Percentiles rank a stretch among this genome's conserved stretches.
Evolutionary conservation across 2,329 filamentous ascomycete genomes (phyloP).

Genomic region (Teratosphaeria epicoccoides): DNA sequence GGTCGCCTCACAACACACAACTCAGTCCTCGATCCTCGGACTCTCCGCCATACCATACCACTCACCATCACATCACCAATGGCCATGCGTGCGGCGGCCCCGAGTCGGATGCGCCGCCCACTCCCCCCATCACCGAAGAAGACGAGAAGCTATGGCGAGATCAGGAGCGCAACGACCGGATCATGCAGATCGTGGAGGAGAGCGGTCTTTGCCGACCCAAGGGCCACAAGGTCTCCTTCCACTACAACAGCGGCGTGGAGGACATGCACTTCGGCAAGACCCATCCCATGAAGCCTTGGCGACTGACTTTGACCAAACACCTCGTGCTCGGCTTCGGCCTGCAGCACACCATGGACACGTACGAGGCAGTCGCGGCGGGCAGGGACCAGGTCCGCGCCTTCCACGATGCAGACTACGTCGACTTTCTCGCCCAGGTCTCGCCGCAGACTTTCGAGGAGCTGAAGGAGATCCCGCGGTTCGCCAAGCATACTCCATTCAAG

Average conservation of each 20-base stretch:
- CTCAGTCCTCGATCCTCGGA: constrained; percentile 11
- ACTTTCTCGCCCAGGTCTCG: constrained; percentile 54
- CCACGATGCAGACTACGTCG: constrained; percentile 79
- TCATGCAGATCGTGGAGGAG: constrained; percentile 43
- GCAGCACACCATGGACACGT: constrained; percentile 94
- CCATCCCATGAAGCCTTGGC: constrained; percentile 99
- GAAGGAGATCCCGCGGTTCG: constrained; percentile 36
- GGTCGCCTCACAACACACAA: constrained; percentile 9
- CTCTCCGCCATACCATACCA: constrained; percentile 6
- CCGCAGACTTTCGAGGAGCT: constrained; percentile 39
- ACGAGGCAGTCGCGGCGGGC: constrained; percentile 70
- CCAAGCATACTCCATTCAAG: constrained; percentile 31
- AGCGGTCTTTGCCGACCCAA: constrained; percentile 68
- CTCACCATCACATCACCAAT: neutral
- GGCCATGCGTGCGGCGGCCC: constrained; percentile 1
- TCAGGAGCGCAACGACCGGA: constrained; percentile 38
- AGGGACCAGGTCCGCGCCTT: constrained; percentile 81
- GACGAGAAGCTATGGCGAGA: constrained; percentile 29
- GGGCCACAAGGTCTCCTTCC: constrained; percentile 87
- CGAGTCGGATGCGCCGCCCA: constrained; percentile 13
- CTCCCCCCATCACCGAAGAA: constrained; percentile 38
- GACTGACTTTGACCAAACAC: constrained; percentile 86
- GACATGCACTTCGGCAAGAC: constrained; percentile 93
- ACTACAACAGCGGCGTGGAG: constrained; percentile 90
- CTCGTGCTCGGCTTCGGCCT: constrained; percentile 91